Evolutionary conservation across 495 filamentous ascomycete genomes (phyloP).

Genomic region (Cercophora samala): DNA sequence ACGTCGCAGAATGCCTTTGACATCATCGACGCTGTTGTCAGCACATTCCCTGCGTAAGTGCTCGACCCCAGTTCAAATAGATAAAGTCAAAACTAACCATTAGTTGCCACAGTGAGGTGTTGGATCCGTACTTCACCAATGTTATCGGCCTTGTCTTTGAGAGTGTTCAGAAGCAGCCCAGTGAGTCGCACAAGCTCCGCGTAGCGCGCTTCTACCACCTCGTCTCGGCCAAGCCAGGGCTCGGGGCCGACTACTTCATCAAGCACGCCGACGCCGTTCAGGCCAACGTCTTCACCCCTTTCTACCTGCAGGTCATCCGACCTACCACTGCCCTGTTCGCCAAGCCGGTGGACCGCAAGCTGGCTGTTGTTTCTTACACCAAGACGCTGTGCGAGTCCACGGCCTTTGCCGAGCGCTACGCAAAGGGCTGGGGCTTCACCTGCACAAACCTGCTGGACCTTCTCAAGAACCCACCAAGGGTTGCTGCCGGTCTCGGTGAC

Average conservation of each 20-base stretch:
- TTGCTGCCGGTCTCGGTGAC: conserved; percentile 58
- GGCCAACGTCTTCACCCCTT: conserved; percentile 69
- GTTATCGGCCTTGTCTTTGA: conserved; percentile 81
- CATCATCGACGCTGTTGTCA: conserved; percentile 74
- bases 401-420: conserved; percentile 69
- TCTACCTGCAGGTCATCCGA: conserved; percentile 82
- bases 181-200: conserved; percentile 73
- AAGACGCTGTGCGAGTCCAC: conserved; percentile 81
- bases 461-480: conserved; percentile 78
- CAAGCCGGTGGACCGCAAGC: conserved; percentile 85
- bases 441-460: conserved; percentile 82
- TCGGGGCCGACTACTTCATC: conserved; percentile 88
- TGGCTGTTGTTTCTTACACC: conserved; percentile 84
- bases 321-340: conserved; percentile 84
- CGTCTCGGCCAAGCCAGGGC: conserved; percentile 67
- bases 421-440: conserved; percentile 86
- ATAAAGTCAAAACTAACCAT: conserved; percentile 24
- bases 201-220: conserved; percentile 93
- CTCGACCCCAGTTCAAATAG: background rate
- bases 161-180: conserved; percentile 69
- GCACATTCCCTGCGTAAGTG: conserved; percentile 64
- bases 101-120: conserved; percentile 43
- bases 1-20: conserved; percentile 83
- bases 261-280: conserved; percentile 76
- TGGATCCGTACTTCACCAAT: conserved; percentile 73